phyloP scores from a whole-genome alignment of 2,329 filamentous ascomycete genomes.

The Cercospora sesami region DNA sequence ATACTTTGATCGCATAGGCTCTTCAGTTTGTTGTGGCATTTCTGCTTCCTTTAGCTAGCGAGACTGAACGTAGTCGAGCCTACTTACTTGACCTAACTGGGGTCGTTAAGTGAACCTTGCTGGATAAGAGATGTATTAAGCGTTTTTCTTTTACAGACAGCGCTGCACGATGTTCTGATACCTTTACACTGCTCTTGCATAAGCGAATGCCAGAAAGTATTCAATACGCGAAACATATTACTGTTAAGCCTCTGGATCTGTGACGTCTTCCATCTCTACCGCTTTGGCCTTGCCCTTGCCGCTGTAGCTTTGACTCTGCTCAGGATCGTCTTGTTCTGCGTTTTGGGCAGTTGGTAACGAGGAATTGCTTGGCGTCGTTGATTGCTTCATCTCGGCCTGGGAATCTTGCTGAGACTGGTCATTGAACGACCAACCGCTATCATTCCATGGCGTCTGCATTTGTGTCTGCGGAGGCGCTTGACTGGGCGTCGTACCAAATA shows the following conservation, averaged over 20 bases:
- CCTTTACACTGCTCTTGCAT: neutral
- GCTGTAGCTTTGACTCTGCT: constrained; percentile 19
- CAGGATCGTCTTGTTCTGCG: neutral
- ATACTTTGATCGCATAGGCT: no score
- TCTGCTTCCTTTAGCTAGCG: no score
- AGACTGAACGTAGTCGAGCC: no score
- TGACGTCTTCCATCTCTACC: constrained; percentile 45
- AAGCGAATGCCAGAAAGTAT: neutral
- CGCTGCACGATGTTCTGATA: neutral
- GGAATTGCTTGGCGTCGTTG: neutral
- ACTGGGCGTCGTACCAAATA: neutral
- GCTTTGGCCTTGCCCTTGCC: constrained; percentile 41
- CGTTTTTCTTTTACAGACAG: neutral
- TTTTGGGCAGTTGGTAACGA: neutral
- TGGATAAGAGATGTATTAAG: neutral
- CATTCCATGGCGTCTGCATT: constrained; percentile 19
- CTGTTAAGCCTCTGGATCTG: constrained; percentile 29
- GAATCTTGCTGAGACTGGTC: neutral
- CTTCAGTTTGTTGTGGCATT: no score
- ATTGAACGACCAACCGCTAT: constrained; percentile 25
- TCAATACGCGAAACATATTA: neutral
- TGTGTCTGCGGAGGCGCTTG: constrained; percentile 1
- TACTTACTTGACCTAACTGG: no score
- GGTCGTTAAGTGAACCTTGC: no score
- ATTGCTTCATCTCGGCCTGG: neutral